Base-by-base conservation (phyloP, 768 basidiomycete genomes). In the Kwoniella sp. region DNA sequence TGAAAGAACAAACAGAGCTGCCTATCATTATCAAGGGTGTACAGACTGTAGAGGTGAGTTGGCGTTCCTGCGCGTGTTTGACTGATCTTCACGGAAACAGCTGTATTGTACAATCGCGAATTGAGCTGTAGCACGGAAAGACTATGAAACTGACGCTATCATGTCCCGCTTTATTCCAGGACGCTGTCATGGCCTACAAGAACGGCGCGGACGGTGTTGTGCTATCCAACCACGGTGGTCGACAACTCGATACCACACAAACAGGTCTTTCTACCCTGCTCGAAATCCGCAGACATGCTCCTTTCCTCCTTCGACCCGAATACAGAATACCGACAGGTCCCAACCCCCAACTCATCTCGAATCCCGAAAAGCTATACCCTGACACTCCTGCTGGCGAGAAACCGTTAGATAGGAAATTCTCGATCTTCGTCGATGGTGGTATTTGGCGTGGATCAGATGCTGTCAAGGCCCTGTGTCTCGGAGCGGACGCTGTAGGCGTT, bases 141-240 rank as follows among this genome's bases (percentile, higher is more conserved):
- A 33, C 13, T 13, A 13, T 44, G 51, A 26, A 21, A n/a, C n/a
- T n/a, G n/a, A n/a, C n/a, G n/a, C n/a, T n/a, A n/a, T n/a, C n/a
- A 54, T 19, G 36, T 13, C 53, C 19, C 29, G 6, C n/a, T 29
- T 27, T 21, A n/a, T 50, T 6, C 19, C 33, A 84, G 86, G 94
- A 96, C 80, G 92, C 90, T 1, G 85, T 92, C 44, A 84, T 93
- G 49, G 92, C 92, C 17, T 86, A 85, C 21, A 87, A 94, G 65
- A 85, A 88, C 30, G 91, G 92, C 13, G 89, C 90, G 19, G 88
- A 91, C 59, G 95, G 89, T 2, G 91, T 98, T 65, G 80, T 98
- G 17, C 73, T 79, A 44, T 71, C 77, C 1, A 77, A 77, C 47
- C 75, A 77, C 51, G 95, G 95, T 58, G 94, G 91, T 37, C 77